Evolutionary conservation across 73 alveolate species (phyloP), one percentile per base, ranked within the genome.

Genomic region (Halteria grandinella): DNA sequence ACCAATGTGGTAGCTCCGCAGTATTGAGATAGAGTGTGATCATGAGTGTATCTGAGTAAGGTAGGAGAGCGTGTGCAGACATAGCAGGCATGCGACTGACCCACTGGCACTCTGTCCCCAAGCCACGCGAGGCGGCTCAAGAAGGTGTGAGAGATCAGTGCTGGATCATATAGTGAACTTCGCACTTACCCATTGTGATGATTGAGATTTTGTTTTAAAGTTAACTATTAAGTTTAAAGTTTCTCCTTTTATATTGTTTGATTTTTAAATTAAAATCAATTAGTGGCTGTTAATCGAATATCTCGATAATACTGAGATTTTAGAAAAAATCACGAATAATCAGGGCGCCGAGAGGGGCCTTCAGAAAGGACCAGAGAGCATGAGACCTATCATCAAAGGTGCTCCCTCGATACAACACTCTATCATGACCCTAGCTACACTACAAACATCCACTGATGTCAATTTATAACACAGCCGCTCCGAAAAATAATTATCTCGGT

Each of bases 231-330:
- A 57, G 10, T 57, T 6, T 24, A 29, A 57, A 7, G 28, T 31
- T 31, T 28, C 5, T 11, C 40, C 74, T 57, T 57, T 31, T 57
- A 57, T 57, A 57, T 57, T 57, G 74, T 57, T 57, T 33, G 36
- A 57, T 17, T 57, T 57, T 57, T 33, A 57, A 57, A 54, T 57
- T 57, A 11, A 57, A 7, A n/a, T n/a, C 31, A 57, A 57, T 57
- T n/a, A 57, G 55, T 57, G 74, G 74, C 74, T 57, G 55, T 31
- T 57, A 57, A 57, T 57, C 36, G 36, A 57, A 57, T 57, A 57
- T 57, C 74, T 57, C 23, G 54, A 31, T 57, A 57, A 57, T 33
- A 29, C 36, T 57, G 51, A 57, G 74, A 57, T 57, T 57, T 57
- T 57, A 32, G 54, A 57, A 57, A 57, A 57, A 57, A 57, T 57